Conservation (phyloP, 1,284 basidiomycete genomes). For the Rhodotorula sp. region DNA sequence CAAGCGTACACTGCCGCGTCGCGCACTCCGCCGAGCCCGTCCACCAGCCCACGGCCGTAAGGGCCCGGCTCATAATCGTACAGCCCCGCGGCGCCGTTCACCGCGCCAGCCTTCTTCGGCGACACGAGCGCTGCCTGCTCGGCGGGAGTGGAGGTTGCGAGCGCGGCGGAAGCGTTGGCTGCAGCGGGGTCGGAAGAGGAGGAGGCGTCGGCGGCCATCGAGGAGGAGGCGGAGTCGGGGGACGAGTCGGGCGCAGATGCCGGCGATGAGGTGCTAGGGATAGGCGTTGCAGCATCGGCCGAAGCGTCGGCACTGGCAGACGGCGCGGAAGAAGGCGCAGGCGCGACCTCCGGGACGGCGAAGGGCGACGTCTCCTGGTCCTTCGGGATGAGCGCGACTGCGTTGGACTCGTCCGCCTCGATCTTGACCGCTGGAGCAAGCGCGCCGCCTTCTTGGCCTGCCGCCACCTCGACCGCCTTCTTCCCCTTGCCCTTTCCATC, state of each 20-base stretch:
- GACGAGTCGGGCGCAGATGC: neutral
- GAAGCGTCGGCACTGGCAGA: neutral
- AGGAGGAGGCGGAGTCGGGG: too few species aligned
- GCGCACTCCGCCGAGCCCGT: constrained; percentile 53
- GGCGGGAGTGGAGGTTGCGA: neutral
- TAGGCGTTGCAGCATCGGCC: neutral
- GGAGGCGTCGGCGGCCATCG: too few species aligned
- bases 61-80: constrained; percentile 42
- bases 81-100: constrained; percentile 24
- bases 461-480: neutral
- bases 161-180: neutral
- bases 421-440: neutral
- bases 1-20: constrained; percentile 51
- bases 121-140: neutral
- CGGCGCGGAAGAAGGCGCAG: neutral
- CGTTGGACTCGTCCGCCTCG: constrained; percentile 13
- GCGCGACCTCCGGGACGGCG: constrained; percentile 27
- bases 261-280: neutral
- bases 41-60: constrained; percentile 52
- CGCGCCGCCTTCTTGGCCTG: too few species aligned
- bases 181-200: constrained; percentile 6
- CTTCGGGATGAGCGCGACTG: constrained; percentile 22
- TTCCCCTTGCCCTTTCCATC: too few species aligned
- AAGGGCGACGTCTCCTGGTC: constrained; percentile 45
- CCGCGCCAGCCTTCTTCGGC: neutral